Evolutionary conservation across 1,139 yeast species (phyloP), one percentile per base, ranked within the genome.

Genomic region (Zygosaccharomyces pseudobailii): DNA sequence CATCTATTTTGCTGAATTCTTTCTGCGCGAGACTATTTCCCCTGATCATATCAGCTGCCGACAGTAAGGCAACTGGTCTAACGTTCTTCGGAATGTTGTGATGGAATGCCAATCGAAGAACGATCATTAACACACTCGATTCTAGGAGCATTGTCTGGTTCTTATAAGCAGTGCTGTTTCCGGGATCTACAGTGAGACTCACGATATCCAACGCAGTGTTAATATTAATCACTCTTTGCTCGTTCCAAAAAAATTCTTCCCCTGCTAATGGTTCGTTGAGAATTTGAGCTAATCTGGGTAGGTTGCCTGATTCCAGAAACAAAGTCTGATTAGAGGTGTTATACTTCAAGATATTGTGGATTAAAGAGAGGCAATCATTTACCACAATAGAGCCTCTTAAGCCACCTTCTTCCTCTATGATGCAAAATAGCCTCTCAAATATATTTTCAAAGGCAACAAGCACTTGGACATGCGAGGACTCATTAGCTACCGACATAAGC

Each of bases 391-490:
- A 89, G 6, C 95, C 97, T 49, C 90, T 75, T 8, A 89, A 75
- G 0, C 96, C 96, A 19, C 96, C 97, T 65, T 92, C 97, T 54
- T 81, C 85, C 24, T 80, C 82, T 23, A 92, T 83, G 10, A 92
- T 85, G 35, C 73, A 75, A 58, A 92, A 89, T 17, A 90, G 68
- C 54, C 76, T 79, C 55, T 88, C 97, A 62, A 92, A 90, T 0
- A 95, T 85, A 55, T 88, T 90, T 65, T 92, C 97, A 62, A 94
- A 94, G 0, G 96, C 98, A 13, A 92, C 95, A 21, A 92, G 71
- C 62, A 90, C 90, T 64, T 94, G 98, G 36, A 92, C 83, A 62
- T 88, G 94, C 53, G 83, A 80, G 59, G 89, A 88, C 51, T 86
- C 86, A 55, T 84, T 83, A 6, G 82, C 95, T 3, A 92, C 73